Base-by-base conservation (phyloP, 2,329 filamentous ascomycete species). In the Diplodia intermedia region DNA sequence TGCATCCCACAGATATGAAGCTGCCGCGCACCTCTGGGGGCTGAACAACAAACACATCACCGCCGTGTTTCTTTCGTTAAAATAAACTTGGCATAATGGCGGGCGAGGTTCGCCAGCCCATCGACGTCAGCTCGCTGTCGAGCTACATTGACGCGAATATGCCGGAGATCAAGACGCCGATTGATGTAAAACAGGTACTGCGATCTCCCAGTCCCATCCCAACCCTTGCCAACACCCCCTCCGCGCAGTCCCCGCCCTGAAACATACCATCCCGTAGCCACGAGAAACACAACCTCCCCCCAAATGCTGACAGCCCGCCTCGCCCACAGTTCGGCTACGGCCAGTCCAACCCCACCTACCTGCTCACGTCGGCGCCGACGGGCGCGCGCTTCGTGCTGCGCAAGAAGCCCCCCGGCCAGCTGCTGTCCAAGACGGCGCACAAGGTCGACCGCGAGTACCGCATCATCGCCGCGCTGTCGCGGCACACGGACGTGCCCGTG, bases 261-360 rank as follows among this genome's bases (percentile, higher is more conserved):
- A 33, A 3, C 31, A 33, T 33, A 6, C 31, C 31, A 1, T 33
- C 8, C 6, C 2, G 1, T 26, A 9, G 8, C 31, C 31, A 33
- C 1, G 2, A 38, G 36, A 38, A 38, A 12, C 36, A 12, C 40
- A 65, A 15, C 47, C 3, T n/a, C n/a, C 14, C 20, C 15, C 18
- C 15, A 18, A 11, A 11, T 14, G 56, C 68, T 55, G 52, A 52
- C 15, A 18, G 65, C 40, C 40, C 29, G 43, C n/a, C 8, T 9
- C 36, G 36, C 36, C 6, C 47, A 29, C 52, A 98, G 92, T 99
- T 98, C 78, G 93, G 94, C 74, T 98, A 96, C 79, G 95, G 95
- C 69, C 95, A 98, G 82, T 97, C 93, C 69, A 99, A 98, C 78
- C 95, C 95, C 54, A 99, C 95, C 2, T 99, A 98, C 82, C 92